phyloP scores from a whole-genome alignment of 169 alveolate species.

The Eimeria necatrix region DNA sequence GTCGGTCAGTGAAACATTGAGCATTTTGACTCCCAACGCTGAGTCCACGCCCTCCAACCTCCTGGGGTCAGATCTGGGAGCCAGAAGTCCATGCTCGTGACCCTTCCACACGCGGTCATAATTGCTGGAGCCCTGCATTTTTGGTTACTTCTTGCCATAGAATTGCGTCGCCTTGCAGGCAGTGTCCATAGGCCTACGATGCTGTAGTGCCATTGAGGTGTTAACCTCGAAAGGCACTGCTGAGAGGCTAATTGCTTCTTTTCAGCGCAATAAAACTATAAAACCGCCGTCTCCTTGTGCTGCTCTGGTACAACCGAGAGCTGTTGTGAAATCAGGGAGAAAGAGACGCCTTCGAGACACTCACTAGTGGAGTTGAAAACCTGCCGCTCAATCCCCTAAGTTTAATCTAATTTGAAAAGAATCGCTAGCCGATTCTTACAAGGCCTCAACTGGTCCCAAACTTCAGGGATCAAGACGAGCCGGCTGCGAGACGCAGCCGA shows the following conservation, averaged over 20 bases:
- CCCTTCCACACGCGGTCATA: neutral
- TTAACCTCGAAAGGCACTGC: no score
- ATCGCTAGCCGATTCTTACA: neutral
- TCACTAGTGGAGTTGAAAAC: no score
- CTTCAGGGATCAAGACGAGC: no score
- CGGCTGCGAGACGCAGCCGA: neutral
- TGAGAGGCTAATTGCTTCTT: no score
- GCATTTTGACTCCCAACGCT: slow-evolving; percentile 55
- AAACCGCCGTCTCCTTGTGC: no score
- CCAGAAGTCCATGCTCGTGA: neutral
- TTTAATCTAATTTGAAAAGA: neutral
- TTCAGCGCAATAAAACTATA: no score
- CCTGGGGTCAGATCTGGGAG: neutral
- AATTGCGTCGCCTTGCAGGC: neutral
- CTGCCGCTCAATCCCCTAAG: no score
- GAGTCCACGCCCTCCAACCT: slow-evolving; percentile 8
- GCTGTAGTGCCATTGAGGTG: no score
- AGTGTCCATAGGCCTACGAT: no score
- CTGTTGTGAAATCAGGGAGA: neutral
- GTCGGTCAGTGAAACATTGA: slow-evolving; percentile 63
- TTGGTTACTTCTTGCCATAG: neutral
- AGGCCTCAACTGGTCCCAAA: no score
- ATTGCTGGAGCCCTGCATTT: neutral
- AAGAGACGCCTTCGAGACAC: neutral
- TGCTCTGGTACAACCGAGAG: neutral